Conservation (phyloP, 2,329 filamentous ascomycete genomes). For the Cordyceps cicadae region DNA sequence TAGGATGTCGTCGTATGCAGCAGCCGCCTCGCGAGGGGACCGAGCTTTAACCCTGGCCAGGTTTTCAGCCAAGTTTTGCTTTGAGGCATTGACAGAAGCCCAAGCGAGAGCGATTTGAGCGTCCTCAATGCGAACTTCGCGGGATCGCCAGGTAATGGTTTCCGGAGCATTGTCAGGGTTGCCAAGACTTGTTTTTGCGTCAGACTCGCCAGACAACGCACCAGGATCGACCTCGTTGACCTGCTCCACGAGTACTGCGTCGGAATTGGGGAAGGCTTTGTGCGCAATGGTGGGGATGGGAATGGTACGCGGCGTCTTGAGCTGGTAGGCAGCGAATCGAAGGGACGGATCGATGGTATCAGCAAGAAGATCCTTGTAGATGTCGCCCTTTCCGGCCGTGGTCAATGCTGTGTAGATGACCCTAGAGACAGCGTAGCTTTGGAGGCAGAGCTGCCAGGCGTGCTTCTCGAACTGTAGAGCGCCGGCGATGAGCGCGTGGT, state of each 20-base stretch:
- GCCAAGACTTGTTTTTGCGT: conserved; percentile 41
- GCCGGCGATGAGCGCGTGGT: conserved; percentile 67
- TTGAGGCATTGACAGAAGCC: conserved; percentile 55
- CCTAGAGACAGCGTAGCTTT: conserved; percentile 65
- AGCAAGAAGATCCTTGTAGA: conserved; percentile 77
- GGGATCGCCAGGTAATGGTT: conserved; percentile 75
- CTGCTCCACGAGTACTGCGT: conserved; percentile 52
- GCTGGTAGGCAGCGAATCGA: conserved; percentile 87
- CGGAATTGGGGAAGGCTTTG: conserved; percentile 64
- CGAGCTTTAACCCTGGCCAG: conserved; percentile 35
- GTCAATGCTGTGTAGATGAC: conserved; percentile 76
- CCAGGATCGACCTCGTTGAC: conserved; percentile 62
- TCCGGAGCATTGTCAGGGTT: conserved; percentile 53
- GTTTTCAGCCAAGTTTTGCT: conserved; percentile 38
- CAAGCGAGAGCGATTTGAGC: conserved; percentile 83
- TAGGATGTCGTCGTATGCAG: conserved; percentile 84
- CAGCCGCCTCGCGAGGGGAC: conserved; percentile 61
- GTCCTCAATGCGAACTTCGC: conserved; percentile 84
- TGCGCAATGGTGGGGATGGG: conserved; percentile 72
- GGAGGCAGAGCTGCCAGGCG: conserved; percentile 71
- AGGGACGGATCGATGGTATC: conserved; percentile 89
- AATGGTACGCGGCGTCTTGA: conserved; percentile 77
- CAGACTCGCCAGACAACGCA: conserved; percentile 28
- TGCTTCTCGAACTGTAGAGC: conserved; percentile 80
- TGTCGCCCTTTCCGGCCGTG: conserved; percentile 52